Evolutionary conservation across 139 green algal species (phyloP), one percentile per base, ranked within the genome.

Genomic region (Tetradesmus lagerheimii): DNA sequence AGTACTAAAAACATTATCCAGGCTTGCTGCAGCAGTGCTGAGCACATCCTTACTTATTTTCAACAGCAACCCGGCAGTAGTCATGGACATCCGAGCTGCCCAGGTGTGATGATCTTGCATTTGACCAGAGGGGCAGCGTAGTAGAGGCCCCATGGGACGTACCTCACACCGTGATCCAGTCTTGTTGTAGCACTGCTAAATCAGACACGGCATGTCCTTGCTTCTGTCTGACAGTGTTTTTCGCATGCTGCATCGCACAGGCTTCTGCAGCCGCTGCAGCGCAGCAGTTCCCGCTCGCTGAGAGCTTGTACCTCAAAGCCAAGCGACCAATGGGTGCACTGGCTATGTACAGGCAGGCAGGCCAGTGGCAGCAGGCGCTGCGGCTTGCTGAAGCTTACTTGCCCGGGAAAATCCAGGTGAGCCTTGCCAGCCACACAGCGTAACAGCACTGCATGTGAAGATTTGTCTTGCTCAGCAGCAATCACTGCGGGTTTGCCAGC

Each of bases 371-470:
- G 64, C 95, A 96, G 29, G 96, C 96, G n/a, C 90, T 98, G 89
- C 93, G 96, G 66, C 47, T 98, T 29, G 95, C 96, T 8, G 95
- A 97, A 89, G 93, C 96, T 80, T 97, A 97, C 87, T 82, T 97
- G 80, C 96, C 96, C 16, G 92, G 78, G 67, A 96, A 95, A 90
- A 92, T 96, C 34, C 79, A 86, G 66, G 87, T 80, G 38, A n/a
- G 75, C 57, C 16, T 4, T 4, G 57, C 20, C 11, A n/a, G 23
- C 20, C 23, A n/a, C n/a, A n/a, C n/a, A n/a, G n/a, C n/a, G n/a
- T n/a, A n/a, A n/a, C n/a, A n/a, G n/a, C n/a, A n/a, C n/a, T n/a
- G n/a, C n/a, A n/a, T n/a, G n/a, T n/a, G n/a, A n/a, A n/a, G n/a
- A n/a, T n/a, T n/a, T n/a, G n/a, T n/a, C n/a, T n/a, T n/a, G n/a